Conservation (phyloP, 1,284 basidiomycete genomes). For the Cerioporus squamosus region DNA sequence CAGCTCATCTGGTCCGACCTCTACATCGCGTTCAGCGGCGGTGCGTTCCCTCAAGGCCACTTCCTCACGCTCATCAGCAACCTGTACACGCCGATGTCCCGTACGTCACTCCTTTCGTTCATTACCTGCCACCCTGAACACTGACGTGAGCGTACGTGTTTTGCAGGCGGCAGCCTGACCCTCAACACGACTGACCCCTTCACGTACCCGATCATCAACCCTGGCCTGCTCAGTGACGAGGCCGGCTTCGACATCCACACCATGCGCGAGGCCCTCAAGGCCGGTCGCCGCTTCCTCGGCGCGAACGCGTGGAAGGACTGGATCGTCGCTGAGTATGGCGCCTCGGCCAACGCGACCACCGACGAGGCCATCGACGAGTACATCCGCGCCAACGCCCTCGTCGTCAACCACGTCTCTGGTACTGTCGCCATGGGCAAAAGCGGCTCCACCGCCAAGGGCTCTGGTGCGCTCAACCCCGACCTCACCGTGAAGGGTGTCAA, state of each 20-base stretch:
- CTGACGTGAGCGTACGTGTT: no score
- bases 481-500: constrained; percentile 38
- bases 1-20: constrained; percentile 17
- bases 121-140: background rate
- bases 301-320: constrained; percentile 24
- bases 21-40: constrained; percentile 7
- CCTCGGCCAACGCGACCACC: constrained; percentile 6
- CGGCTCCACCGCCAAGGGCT: background rate
- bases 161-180: constrained; percentile 28
- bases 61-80: constrained; percentile 15
- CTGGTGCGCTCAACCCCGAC: constrained; percentile 34
- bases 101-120: constrained; percentile 1
- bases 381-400: constrained; percentile 10
- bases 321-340: constrained; percentile 3
- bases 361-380: constrained; percentile 20
- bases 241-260: constrained; percentile 26
- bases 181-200: constrained; percentile 29
- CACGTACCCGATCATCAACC: constrained; percentile 28
- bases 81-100: constrained; percentile 15
- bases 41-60: constrained; percentile 6
- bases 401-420: constrained; percentile 5
- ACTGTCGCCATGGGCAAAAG: constrained; percentile 10
- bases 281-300: constrained; percentile 20
- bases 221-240: constrained; percentile 17
- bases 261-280: constrained; percentile 21